phyloP scores from a whole-genome alignment of 2,329 filamentous ascomycete genomes.

The Neurospora crassa region DNA sequence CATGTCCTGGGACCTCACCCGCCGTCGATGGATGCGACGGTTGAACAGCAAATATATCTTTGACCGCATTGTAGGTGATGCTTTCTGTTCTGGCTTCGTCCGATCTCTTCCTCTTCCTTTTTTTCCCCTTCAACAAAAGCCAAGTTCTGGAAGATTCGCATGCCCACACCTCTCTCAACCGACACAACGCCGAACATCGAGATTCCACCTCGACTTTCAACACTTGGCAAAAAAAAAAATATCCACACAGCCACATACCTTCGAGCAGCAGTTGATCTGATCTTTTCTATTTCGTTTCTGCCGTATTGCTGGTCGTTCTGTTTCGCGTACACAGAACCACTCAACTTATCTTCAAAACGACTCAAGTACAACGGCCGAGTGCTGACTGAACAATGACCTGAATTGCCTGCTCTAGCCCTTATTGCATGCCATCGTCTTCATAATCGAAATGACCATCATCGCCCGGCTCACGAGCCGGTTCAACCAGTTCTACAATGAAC shows the following conservation, averaged over 20 bases:
- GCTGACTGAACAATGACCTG: slow-evolving; percentile 13
- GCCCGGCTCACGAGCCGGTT: slow-evolving; percentile 77
- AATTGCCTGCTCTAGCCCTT: slow-evolving; percentile 55
- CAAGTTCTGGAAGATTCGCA: slow-evolving; percentile 2
- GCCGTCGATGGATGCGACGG: slow-evolving; percentile 52
- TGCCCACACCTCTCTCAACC: neutral
- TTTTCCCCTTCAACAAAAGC: neutral
- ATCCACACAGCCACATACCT: neutral
- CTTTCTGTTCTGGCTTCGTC: slow-evolving; percentile 1
- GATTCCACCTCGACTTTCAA: neutral
- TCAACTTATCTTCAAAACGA: neutral
- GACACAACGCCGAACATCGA: neutral
- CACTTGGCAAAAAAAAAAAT: neutral
- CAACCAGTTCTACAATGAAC: slow-evolving; percentile 87
- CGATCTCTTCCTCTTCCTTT: neutral
- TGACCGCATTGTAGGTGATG: slow-evolving; percentile 56
- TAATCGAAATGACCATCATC: slow-evolving; percentile 82
- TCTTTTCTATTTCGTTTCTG: neutral
- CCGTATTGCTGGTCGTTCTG: neutral
- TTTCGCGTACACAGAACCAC: neutral
- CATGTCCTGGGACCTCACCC: slow-evolving; percentile 50
- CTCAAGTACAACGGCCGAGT: slow-evolving; percentile 1
- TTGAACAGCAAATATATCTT: slow-evolving; percentile 66
- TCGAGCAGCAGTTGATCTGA: neutral
- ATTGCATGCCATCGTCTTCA: slow-evolving; percentile 72